A percentile compares a stretch with the other conserved stretches of the same genome.
Conservation (phyloP, 2,329 filamentous ascomycete genomes). For the Aureobasidium sp. region DNA sequence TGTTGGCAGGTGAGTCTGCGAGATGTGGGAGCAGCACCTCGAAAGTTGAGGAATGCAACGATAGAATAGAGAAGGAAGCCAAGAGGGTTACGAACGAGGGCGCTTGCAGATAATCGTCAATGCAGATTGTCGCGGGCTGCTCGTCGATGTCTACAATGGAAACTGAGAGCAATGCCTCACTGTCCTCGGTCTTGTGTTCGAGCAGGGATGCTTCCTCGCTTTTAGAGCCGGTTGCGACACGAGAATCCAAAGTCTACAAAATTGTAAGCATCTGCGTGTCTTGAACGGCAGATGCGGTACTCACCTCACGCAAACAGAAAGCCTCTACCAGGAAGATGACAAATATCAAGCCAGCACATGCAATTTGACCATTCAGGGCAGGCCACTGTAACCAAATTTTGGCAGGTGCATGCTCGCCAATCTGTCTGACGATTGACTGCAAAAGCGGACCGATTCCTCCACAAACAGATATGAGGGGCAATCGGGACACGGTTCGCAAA, state of each 20-base stretch:
- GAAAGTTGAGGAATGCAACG: constrained; percentile 50
- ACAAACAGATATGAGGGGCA: constrained; percentile 40
- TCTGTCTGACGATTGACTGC: constrained; percentile 36
- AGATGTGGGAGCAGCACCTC: constrained; percentile 43
- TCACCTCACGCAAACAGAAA: constrained; percentile 37
- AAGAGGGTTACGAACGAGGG: constrained; percentile 41
- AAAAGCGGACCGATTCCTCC: constrained; percentile 41
- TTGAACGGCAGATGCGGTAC: not conserved
- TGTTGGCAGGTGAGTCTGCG: constrained; percentile 38
- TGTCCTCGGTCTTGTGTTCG: constrained; percentile 22
- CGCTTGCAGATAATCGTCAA: constrained; percentile 39
- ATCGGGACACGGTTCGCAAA: constrained; percentile 35
- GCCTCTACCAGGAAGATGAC: constrained; percentile 35
- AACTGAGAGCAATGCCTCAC: not conserved
- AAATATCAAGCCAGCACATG: constrained; percentile 37
- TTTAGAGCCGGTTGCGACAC: constrained; percentile 27
- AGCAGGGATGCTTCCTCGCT: constrained; percentile 44
- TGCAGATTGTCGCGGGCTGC: constrained; percentile 34
- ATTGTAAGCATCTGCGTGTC: constrained; percentile 2
- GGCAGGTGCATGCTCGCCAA: constrained; percentile 32
- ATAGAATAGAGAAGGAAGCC: constrained; percentile 46
- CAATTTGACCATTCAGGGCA: constrained; percentile 38
- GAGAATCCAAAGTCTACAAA: not conserved
- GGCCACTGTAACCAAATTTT: constrained; percentile 39
- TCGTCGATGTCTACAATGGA: constrained; percentile 22